These are phyloP conservation scores for Umbilicus rupestris DNA, from an alignment of 164 flowering plant species.

Conservation along the genomic window DNA sequence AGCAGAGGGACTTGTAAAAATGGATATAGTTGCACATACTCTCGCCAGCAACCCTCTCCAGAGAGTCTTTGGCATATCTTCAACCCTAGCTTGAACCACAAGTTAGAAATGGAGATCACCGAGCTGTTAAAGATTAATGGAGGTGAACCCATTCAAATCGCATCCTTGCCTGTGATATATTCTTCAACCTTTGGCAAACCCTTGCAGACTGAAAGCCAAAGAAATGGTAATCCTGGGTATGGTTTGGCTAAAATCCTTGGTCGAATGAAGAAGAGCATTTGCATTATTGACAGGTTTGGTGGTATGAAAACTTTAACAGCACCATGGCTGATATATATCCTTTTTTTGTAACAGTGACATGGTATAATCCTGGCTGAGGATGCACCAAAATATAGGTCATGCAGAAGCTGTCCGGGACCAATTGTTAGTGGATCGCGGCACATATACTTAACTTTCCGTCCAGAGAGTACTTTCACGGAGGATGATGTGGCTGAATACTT, in stretches of 20 bases:
- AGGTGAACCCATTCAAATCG: slow-evolving; percentile 73
- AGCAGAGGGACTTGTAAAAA: slow-evolving; percentile 75
- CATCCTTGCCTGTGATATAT: slow-evolving; percentile 72
- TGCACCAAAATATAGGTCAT: slow-evolving; percentile 42
- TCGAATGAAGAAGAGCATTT: slow-evolving; percentile 53
- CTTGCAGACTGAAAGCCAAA: slow-evolving; percentile 87
- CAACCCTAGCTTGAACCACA: slow-evolving; percentile 44
- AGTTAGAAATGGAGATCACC: slow-evolving; percentile 57
- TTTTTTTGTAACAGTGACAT: too few relatives aligned
- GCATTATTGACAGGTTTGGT: slow-evolving; percentile 65
- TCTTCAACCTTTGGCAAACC: slow-evolving; percentile 58
- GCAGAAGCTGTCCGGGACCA: slow-evolving; percentile 57
- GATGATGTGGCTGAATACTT: slow-evolving; percentile 84
- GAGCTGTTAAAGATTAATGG: slow-evolving; percentile 59
- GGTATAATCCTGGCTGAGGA: slow-evolving; percentile 73
- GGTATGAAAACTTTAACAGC: too few relatives aligned
- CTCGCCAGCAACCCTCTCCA: slow-evolving; percentile 35
- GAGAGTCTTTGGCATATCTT: slow-evolving; percentile 36
- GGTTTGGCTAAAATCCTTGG: slow-evolving; percentile 82
- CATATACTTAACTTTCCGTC: slow-evolving; percentile 82
- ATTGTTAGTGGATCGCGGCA: slow-evolving; percentile 66
- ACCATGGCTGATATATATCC: too few relatives aligned
- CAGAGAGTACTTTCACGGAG: slow-evolving; percentile 81
- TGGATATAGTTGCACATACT: slow-evolving; percentile 65
- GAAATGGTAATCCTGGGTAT: slow-evolving; percentile 83